Conservation (phyloP, 257 asterid genomes). For the Ocimum tenuiflorum region DNA sequence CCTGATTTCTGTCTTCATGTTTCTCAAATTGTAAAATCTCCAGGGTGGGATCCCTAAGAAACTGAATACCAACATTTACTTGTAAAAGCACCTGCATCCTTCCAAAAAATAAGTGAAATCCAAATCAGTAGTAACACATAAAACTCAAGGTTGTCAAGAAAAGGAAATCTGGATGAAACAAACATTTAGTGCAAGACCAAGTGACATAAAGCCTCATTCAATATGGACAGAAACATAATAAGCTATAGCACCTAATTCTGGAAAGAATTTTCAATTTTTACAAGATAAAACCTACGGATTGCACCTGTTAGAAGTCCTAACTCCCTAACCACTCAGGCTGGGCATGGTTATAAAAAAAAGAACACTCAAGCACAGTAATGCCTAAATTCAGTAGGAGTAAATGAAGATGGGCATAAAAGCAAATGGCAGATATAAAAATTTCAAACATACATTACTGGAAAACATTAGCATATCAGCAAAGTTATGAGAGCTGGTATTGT, state of each 20-base stretch:
- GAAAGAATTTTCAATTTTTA: background rate
- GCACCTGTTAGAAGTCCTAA: background rate
- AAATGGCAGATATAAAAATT: background rate
- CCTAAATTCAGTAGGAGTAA: background rate
- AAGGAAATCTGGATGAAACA: background rate
- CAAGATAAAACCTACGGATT: background rate
- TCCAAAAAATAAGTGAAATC: conserved; percentile 55
- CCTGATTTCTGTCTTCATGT: conserved; percentile 45
- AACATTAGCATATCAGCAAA: background rate
- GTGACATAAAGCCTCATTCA: background rate
- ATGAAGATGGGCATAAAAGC: background rate
- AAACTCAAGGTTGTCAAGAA: conserved; percentile 9
- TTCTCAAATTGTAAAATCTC: conserved; percentile 95
- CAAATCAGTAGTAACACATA: conserved; percentile 39
- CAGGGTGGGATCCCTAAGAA: conserved; percentile 71
- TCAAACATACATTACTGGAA: conserved; percentile 1
- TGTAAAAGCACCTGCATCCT: conserved; percentile 99
- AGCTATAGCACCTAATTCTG: background rate
- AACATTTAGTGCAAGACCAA: background rate
- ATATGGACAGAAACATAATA: conserved; percentile 8
- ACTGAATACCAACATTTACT: conserved; percentile 69
- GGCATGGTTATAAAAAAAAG: background rate
- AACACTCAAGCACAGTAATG: background rate
- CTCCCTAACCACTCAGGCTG: background rate
- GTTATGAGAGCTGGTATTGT: conserved; percentile 5